Conservation (phyloP, 2,329 filamentous ascomycete genomes). For the Chrysoporthe deuterocubensis region DNA sequence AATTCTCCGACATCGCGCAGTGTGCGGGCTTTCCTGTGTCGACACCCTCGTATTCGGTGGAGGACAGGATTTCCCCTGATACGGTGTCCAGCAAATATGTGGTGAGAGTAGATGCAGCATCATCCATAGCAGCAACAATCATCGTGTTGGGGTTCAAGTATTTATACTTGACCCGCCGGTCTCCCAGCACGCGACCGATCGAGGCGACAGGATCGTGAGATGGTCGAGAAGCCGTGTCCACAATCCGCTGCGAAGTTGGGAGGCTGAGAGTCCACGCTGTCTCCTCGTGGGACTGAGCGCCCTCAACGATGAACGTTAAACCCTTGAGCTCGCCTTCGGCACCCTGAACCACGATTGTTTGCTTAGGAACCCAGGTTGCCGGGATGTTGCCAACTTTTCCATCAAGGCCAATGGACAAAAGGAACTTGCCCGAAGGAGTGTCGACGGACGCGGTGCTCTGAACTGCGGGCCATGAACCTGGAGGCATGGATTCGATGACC, state of each 20-base stretch:
- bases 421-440: constrained; percentile 54
- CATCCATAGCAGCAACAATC: constrained; percentile 71
- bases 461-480: constrained; percentile 45
- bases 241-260: constrained; percentile 67
- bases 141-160: constrained; percentile 89
- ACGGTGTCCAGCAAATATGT: constrained; percentile 85
- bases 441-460: constrained; percentile 57
- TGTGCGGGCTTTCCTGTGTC: constrained; percentile 75
- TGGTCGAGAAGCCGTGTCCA: constrained; percentile 69
- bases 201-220: constrained; percentile 87
- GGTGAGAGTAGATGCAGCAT: constrained; percentile 62
- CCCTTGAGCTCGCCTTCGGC: constrained; percentile 57
- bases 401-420: constrained; percentile 56
- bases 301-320: constrained; percentile 53
- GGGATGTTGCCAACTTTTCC: constrained; percentile 55
- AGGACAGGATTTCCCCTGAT: constrained; percentile 79
- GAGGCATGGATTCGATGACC: constrained; percentile 48
- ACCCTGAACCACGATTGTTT: constrained; percentile 59
- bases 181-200: constrained; percentile 89
- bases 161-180: constrained; percentile 95
- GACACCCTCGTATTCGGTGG: constrained; percentile 71
- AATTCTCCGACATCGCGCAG: constrained; percentile 88
- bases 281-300: constrained; percentile 47
- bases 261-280: constrained; percentile 76
- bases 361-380: constrained; percentile 50